Evolutionary conservation across 805 yeast species (phyloP), one percentile per base, ranked within the genome.

Genomic region (Ogataea nitratoaversa): DNA sequence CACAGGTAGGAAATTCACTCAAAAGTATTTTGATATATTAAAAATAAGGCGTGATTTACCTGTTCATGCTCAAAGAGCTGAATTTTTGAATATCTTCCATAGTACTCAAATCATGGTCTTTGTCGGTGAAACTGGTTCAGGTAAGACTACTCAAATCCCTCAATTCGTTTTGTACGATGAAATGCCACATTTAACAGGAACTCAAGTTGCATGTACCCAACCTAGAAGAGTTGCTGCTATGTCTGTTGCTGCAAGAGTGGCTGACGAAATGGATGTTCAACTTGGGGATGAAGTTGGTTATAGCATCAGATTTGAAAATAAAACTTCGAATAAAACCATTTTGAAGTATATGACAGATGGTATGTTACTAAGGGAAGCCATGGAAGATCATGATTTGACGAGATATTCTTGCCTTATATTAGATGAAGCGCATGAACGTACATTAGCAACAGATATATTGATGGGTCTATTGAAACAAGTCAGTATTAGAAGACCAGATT

Each of bases 51-150:
- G 95, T 50, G 84, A 86, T 46, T 72, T 93, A 46, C 99, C 99
- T 2, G 98, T 93, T 17, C 96, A 91, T 65, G 79, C 89, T 22
- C 96, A 93, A 65, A 75, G 98, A 60, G 84, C 79, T 38, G 95
- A 91, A 65, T 93, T 93, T 61, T 72, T 93, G 42, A 72, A 74
- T 48, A 79, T 86, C 43, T 93, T 84, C 65, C 98, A 91, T 48
- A 67, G 74, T 17, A 80, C 91, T 29, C 99, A 91, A 66, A 85
- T 91, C 59, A 84, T 93, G 95, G 98, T 91, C 28, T 88, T 93
- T 64, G 98, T 93, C 38, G 99, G 99, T 71, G 99, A 91, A 62
- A 91, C 99, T 5, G 99, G 99, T 69, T 88, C 96, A 23, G 99
- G 99, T 77, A 91, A 91, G 65, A 91, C 98, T 19, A 91, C 99